A percentile compares a stretch with the other conserved stretches of the same genome.
Evolutionary conservation across 2,329 filamentous ascomycete species (phyloP).

Genomic region (Raffaelea ambrosiae): DNA sequence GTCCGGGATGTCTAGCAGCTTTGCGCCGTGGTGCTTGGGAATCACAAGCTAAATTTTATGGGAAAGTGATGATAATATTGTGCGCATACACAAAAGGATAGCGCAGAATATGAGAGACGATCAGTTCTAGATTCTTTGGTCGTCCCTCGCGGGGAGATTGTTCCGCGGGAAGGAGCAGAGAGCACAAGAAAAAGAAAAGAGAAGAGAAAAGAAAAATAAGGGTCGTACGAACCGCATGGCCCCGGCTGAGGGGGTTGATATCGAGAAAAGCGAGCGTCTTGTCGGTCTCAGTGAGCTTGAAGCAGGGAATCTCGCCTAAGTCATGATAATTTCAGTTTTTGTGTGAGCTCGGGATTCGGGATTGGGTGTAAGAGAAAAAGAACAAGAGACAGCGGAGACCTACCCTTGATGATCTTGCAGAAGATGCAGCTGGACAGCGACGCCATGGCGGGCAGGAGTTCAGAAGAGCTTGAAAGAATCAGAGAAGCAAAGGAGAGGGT

Average conservation of each 20-base stretch:
- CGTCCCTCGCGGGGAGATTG: background rate
- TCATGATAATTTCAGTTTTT: background rate
- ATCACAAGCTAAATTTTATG: constrained; percentile 94
- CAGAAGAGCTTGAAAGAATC: background rate
- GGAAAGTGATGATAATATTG: background rate
- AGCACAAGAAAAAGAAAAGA: too few relatives aligned
- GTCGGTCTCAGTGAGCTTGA: constrained; percentile 93
- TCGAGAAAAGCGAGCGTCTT: constrained; percentile 95
- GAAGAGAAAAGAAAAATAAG: too few relatives aligned
- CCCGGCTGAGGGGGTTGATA: constrained; percentile 80
- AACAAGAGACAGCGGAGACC: constrained; percentile 4
- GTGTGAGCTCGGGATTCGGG: background rate
- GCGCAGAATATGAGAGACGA: too few relatives aligned
- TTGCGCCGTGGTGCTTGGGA: constrained; percentile 87
- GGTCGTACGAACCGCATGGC: constrained; percentile 75
- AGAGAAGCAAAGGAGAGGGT: background rate
- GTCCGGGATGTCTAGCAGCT: constrained; percentile 88
- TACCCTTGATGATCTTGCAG: constrained; percentile 95
- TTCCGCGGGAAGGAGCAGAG: background rate
- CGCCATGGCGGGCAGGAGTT: background rate
- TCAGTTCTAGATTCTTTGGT: too few relatives aligned
- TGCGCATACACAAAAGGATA: too few relatives aligned
- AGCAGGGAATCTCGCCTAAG: constrained; percentile 83
- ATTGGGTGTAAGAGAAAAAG: background rate
- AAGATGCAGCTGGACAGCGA: constrained; percentile 75